Conservation (phyloP, 345 rosid genomes). For the Hypericum androsaemum region DNA sequence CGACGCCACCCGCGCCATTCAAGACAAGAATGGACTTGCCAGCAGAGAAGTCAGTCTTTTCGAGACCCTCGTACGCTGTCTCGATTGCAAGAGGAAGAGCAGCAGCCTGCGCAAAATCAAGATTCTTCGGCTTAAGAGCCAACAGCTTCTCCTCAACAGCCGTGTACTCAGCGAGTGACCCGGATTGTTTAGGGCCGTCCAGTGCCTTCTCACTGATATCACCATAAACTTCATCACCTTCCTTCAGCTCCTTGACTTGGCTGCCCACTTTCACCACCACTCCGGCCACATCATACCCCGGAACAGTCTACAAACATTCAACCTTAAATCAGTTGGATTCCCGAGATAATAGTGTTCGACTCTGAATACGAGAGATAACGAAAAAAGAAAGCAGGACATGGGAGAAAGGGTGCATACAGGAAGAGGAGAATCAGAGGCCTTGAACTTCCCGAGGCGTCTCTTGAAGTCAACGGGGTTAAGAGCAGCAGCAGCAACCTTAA, state of each 20-base stretch:
- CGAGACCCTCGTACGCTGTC: conserved; percentile 15
- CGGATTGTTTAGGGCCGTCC: conserved; percentile 4
- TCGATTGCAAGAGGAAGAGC: conserved; percentile 15
- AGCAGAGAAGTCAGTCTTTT: conserved; percentile 9
- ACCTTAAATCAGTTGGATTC: too few species aligned
- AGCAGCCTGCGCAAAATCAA: conserved; percentile 15
- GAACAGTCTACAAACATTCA: conserved; percentile 6
- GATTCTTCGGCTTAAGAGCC: conserved; percentile 15
- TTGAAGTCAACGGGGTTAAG: conserved; percentile 89
- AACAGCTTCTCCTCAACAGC: conserved; percentile 17
- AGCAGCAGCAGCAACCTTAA: conserved; percentile 80
- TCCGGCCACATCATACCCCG: conserved; percentile 18
- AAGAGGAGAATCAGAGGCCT: conserved; percentile 86
- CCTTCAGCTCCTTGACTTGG: conserved; percentile 11
- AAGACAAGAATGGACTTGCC: conserved; percentile 12
- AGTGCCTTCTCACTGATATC: conserved; percentile 8
- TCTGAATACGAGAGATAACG: not conserved
- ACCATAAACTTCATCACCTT: conserved; percentile 21
- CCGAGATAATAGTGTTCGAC: too few species aligned
- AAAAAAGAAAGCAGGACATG: not conserved
- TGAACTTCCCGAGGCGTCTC: conserved; percentile 83
- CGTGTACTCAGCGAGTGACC: conserved; percentile 16
- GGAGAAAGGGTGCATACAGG: conserved; percentile 34
- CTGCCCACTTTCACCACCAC: conserved; percentile 16
- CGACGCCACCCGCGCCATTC: conserved; percentile 22